Percentiles rank a stretch among this genome's conserved stretches.
Evolutionary conservation across 805 yeast genomes (phyloP).

Genomic region (Yarrowia divulgata): DNA sequence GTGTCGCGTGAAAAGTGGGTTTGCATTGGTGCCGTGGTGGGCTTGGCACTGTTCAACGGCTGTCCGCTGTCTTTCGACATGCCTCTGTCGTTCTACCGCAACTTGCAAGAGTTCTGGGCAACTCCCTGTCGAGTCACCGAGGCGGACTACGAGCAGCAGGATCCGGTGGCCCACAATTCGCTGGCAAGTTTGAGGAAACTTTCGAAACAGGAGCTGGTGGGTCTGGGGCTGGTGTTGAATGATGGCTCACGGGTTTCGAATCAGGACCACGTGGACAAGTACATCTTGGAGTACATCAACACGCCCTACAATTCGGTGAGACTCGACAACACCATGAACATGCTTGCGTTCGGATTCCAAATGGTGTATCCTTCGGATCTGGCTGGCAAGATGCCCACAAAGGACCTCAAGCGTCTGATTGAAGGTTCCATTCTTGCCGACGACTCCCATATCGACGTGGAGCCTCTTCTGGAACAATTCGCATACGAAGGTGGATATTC

Average conservation of each 20-base stretch:
- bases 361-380: slow-evolving; percentile 23
- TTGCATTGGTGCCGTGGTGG: slow-evolving; percentile 44
- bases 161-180: slow-evolving; percentile 43
- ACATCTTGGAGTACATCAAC: slow-evolving; percentile 8
- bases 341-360: slow-evolving; percentile 15
- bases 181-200: slow-evolving; percentile 39
- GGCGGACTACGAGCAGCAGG: slow-evolving; percentile 43
- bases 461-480: slow-evolving; percentile 51
- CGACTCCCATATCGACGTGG: slow-evolving; percentile 49
- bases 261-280: neutral
- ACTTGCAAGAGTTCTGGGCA: neutral
- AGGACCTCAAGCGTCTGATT: slow-evolving; percentile 47
- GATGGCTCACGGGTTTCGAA: neutral
- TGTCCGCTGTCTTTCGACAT: slow-evolving; percentile 46
- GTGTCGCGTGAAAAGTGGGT: slow-evolving; percentile 19
- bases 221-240: neutral
- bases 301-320: neutral
- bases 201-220: slow-evolving; percentile 30
- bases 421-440: slow-evolving; percentile 55
- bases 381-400: slow-evolving; percentile 40
- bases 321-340: neutral
- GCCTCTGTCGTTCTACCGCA: slow-evolving; percentile 45
- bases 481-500: slow-evolving; percentile 54
- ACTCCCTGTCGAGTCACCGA: neutral
- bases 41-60: slow-evolving; percentile 48